Evolutionary conservation across 352 stramenopile genomes (phyloP), one percentile per base, ranked within the genome.

Genomic region (Phytophthora pseudosyringae): DNA sequence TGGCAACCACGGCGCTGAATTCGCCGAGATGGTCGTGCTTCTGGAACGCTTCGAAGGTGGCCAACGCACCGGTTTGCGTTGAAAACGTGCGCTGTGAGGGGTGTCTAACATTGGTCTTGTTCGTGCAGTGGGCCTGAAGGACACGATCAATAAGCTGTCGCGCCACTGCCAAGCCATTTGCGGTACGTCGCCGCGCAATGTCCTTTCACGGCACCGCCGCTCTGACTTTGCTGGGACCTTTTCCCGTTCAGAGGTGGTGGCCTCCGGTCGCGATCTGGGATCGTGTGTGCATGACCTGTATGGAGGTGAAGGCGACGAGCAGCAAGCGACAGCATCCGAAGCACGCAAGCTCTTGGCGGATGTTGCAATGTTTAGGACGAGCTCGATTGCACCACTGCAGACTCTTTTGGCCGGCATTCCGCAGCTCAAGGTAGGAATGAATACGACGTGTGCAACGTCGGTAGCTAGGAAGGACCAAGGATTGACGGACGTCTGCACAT

Each of bases 381-480:
- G 66, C 12, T 78, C 71, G 15, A 88, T 92, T 57, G 74, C 73
- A 28, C 78, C 83, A 36, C 59, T 94, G 21, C 85, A 91, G 57
- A 75, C 71, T 25, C 61, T 91, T 45, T 62, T 90, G 54, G 72
- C 73, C 8, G 67, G 64, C 1, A 77, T 91, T 33, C 79, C 83
- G 5, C 76, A 88, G 16, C 69, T 91, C 18, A 83, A 83, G 58
- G 80, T 86, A 56, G n/a, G 39, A 25, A 4, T 28, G 16, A 13
- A 3, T 18, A 10, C 7, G 18, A 38, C 16, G 25, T 56, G 40
- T 41, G 15, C 28, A 40, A 66, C 18, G 5, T 4, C n/a, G 0
- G 53, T 46, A 10, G n/a, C n/a, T n/a, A n/a, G n/a, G n/a, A n/a
- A n/a, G 11, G 15, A 63, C 35, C 51, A 35, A 15, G 31, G 25